Evolutionary conservation across 2,329 filamentous ascomycete genomes (phyloP).

Genomic region (Aspergillus alliaceus): DNA sequence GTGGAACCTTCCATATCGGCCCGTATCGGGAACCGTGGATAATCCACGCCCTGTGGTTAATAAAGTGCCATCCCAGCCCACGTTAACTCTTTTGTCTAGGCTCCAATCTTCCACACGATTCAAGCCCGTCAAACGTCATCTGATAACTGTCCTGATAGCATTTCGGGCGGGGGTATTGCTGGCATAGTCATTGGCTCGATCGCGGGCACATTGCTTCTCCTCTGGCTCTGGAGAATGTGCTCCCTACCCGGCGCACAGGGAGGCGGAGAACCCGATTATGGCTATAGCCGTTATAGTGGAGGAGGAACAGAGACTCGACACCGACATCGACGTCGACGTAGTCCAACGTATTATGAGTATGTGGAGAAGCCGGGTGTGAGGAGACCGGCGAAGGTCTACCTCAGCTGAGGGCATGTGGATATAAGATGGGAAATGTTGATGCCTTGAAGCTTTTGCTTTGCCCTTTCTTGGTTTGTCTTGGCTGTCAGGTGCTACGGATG

Average conservation of each 20-base stretch:
- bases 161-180: slow-evolving; percentile 38
- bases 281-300: slow-evolving; percentile 19
- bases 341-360: slow-evolving; percentile 29
- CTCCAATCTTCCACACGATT: slow-evolving; percentile 19
- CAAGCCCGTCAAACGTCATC: slow-evolving; percentile 23
- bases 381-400: slow-evolving; percentile 39
- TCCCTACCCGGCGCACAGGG: slow-evolving; percentile 22
- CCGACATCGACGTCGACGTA: slow-evolving; percentile 23
- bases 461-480: not conserved
- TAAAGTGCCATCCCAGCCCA: not conserved
- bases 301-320: slow-evolving; percentile 18
- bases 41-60: not conserved
- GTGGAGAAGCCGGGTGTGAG: slow-evolving; percentile 33
- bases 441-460: not conserved
- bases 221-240: slow-evolving; percentile 37
- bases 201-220: slow-evolving; percentile 34
- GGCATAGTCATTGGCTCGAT: slow-evolving; percentile 44
- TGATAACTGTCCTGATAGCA: slow-evolving; percentile 22
- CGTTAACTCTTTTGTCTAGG: slow-evolving; percentile 12
- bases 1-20: not conserved
- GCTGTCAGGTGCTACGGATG: not conserved
- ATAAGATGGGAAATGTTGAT: not conserved
- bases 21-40: slow-evolving; percentile 4
- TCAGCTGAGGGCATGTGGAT: slow-evolving; percentile 15
- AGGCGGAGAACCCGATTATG: slow-evolving; percentile 24